Evolutionary conservation across 495 filamentous ascomycete species (phyloP).

Genomic region (Cudoniella acicularis): DNA sequence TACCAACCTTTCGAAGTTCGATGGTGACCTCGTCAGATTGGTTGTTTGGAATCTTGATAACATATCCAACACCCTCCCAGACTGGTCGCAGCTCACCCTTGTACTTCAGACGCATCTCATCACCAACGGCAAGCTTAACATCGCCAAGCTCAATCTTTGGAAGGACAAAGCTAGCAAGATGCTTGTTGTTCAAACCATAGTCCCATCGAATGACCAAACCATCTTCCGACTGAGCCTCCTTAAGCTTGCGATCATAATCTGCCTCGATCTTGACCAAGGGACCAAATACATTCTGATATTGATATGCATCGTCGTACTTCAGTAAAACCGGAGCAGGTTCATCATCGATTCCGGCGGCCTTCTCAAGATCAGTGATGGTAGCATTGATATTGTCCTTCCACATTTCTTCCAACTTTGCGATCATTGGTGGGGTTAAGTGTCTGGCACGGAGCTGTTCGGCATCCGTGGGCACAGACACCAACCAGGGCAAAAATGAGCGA

Average conservation of each 20-base stretch:
- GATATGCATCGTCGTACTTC: conserved; percentile 95
- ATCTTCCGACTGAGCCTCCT: conserved; percentile 97
- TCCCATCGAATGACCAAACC: conserved; percentile 93
- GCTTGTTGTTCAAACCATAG: conserved; percentile 95
- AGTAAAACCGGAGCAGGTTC: conserved; percentile 90
- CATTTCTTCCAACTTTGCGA: conserved; percentile 96
- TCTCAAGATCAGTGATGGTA: conserved; percentile 89
- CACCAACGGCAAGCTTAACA: conserved; percentile 95
- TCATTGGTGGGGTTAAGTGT: conserved; percentile 91
- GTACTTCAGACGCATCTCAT: conserved; percentile 98
- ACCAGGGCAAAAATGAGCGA: conserved; percentile 91
- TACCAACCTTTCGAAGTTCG: conserved; percentile 83
- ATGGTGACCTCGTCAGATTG: conserved; percentile 97
- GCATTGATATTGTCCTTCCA: conserved; percentile 95
- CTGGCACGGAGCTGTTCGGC: conserved; percentile 93
- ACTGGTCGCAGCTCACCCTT: conserved; percentile 88
- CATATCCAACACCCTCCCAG: conserved; percentile 98
- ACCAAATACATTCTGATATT: conserved; percentile 99
- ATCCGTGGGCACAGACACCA: conserved; percentile 84
- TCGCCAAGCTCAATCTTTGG: conserved; percentile 97
- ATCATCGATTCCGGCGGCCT: conserved; percentile 88
- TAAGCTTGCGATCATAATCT: conserved; percentile 98
- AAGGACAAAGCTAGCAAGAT: conserved; percentile 90
- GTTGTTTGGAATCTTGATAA: conserved; percentile 99
- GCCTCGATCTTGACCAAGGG: conserved; percentile 98